Percentiles rank a stretch among this genome's conserved stretches.
Conservation (phyloP, 352 stramenopile genomes). For the Phytopythium vexans region DNA sequence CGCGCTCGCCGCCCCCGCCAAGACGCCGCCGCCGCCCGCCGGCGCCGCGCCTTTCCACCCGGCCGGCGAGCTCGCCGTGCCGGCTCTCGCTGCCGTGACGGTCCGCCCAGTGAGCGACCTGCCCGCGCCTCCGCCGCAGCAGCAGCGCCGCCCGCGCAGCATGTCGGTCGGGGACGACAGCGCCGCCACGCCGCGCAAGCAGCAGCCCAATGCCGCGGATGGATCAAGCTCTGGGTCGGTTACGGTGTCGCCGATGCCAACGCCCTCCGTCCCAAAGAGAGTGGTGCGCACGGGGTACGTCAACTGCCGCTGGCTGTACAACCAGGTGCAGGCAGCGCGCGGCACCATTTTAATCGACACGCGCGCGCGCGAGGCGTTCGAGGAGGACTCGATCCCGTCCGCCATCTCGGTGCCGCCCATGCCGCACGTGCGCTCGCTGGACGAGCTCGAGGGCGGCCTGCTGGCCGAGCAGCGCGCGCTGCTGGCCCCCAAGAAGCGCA, state of each 20-base stretch:
- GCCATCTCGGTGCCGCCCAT: slow-evolving; percentile 72
- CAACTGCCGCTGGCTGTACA: slow-evolving; percentile 83
- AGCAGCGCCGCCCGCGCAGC: slow-evolving; percentile 1
- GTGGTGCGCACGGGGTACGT: slow-evolving; percentile 62
- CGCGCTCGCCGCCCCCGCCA: no score
- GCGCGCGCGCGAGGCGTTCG: slow-evolving; percentile 41
- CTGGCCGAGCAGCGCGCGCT: slow-evolving; percentile 67
- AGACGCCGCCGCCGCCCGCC: no score
- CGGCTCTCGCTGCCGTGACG: no score
- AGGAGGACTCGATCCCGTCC: slow-evolving; percentile 73
- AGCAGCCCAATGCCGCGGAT: background rate
- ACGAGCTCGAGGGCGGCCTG: slow-evolving; percentile 50
- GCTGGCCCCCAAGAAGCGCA: slow-evolving; percentile 69
- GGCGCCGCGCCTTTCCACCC: no score
- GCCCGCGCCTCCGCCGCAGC: background rate
- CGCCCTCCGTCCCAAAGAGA: slow-evolving; percentile 32
- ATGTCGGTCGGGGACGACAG: slow-evolving; percentile 44
- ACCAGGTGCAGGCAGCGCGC: slow-evolving; percentile 72
- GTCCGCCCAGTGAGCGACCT: no score
- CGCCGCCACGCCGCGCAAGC: slow-evolving; percentile 8
- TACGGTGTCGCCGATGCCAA: slow-evolving; percentile 12
- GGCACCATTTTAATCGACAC: slow-evolving; percentile 81
- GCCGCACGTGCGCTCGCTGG: slow-evolving; percentile 30
- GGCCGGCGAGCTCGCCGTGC: no score
- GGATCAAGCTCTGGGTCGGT: background rate